phyloP scores from a whole-genome alignment of 2,329 filamentous ascomycete genomes.

The Scedosporium minutisporum region DNA sequence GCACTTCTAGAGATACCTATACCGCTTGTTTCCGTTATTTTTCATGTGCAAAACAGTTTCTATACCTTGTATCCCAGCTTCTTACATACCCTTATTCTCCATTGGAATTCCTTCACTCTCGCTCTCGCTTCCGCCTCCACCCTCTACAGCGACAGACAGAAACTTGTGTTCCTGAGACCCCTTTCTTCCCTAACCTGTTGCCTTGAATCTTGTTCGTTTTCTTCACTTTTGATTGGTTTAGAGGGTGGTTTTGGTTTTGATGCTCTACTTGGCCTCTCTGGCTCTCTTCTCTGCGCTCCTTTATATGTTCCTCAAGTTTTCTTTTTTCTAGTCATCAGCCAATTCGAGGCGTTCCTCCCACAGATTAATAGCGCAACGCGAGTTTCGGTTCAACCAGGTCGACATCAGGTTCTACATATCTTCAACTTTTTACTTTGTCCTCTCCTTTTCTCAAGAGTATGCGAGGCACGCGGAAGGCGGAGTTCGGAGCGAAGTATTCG shows the following conservation, averaged over 20 bases:
- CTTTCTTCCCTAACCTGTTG: too few relatives aligned
- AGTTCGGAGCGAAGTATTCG: neutral
- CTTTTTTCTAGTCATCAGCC: constrained; percentile 9
- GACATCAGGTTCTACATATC: constrained; percentile 8
- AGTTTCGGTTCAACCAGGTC: neutral
- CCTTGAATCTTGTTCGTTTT: too few relatives aligned
- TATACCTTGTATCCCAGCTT: too few relatives aligned
- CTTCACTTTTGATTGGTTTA: constrained; percentile 3
- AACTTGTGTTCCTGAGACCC: too few relatives aligned
- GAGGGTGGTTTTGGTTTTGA: constrained; percentile 8
- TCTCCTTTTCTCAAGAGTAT: neutral
- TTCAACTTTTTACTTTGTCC: neutral
- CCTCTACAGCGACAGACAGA: too few relatives aligned
- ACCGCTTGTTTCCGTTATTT: constrained; percentile 3
- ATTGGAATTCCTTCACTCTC: constrained; percentile 5
- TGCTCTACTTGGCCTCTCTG: constrained; percentile 14
- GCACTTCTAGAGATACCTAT: constrained; percentile 10
- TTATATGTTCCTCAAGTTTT: constrained; percentile 15
- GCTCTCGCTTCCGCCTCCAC: too few relatives aligned
- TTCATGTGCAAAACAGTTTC: neutral
- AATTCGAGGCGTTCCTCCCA: neutral
- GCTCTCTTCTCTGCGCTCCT: constrained; percentile 11
- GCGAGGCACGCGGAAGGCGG: neutral
- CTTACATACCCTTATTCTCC: neutral
- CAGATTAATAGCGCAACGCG: neutral